Conservation (phyloP, 2,329 filamentous ascomycete species). For the Penicillium griseofulvum region DNA sequence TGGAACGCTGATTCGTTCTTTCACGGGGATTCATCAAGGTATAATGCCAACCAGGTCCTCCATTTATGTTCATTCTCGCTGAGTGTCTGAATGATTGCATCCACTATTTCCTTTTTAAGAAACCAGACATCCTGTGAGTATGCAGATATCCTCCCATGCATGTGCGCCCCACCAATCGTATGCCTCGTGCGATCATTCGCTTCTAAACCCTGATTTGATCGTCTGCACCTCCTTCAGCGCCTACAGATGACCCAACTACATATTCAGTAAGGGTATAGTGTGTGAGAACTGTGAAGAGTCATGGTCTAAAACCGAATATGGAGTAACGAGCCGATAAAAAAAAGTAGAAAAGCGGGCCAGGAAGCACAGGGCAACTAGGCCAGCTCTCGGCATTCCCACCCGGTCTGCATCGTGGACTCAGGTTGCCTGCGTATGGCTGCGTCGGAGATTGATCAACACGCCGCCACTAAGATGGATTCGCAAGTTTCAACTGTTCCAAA, state of each 20-base stretch:
- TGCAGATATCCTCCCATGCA: constrained; percentile 13
- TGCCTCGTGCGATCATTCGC: constrained; percentile 12
- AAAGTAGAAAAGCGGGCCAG: constrained; percentile 18
- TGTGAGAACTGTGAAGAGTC: neutral
- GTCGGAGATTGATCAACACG: constrained; percentile 16
- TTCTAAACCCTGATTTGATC: constrained; percentile 10
- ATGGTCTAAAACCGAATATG: neutral
- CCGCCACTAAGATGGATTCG: constrained; percentile 8
- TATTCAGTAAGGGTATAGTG: constrained; percentile 3
- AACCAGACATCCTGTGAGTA: constrained; percentile 5
- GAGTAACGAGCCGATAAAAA: neutral
- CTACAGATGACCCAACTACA: constrained; percentile 12
- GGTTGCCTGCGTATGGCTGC: constrained; percentile 18
- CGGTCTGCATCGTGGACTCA: constrained; percentile 19
- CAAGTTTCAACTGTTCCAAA: constrained; percentile 1
- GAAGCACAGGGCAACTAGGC: constrained; percentile 20
- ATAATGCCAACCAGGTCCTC: constrained; percentile 14
- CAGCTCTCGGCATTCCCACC: constrained; percentile 23
- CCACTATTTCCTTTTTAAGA: constrained; percentile 1
- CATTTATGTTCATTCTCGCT: constrained; percentile 2
- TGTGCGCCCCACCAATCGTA: constrained; percentile 9
- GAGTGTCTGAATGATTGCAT: constrained; percentile 10
- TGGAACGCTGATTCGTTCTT: constrained; percentile 12
- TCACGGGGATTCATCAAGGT: constrained; percentile 6
- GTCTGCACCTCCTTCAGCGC: constrained; percentile 10